Evolutionary conservation across 371 early-diverging fungal genomes (phyloP).

Genomic region (Entomophthora muscae): DNA sequence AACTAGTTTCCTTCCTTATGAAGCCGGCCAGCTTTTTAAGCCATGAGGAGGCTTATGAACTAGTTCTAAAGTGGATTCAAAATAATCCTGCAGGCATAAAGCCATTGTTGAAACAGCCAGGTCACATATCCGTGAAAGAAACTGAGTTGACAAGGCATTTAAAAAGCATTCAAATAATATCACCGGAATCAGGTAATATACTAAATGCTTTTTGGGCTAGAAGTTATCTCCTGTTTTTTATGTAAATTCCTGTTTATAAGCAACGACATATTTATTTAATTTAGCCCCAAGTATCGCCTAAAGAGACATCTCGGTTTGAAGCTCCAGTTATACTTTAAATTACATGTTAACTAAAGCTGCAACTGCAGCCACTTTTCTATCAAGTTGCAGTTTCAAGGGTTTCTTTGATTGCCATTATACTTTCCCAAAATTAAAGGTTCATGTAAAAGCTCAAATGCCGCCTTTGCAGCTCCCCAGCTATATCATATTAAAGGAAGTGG

Average conservation of each 20-base stretch:
- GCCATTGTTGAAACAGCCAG: background rate
- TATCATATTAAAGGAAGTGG: background rate
- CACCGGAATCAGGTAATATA: background rate
- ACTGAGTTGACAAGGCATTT: background rate
- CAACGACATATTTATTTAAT: too few species aligned
- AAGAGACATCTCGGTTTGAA: too few species aligned
- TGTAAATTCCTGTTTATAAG: too few species aligned
- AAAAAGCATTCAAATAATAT: background rate
- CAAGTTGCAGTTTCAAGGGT: too few species aligned
- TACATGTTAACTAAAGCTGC: too few species aligned
- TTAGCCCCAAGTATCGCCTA: too few species aligned
- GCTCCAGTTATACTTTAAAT: too few species aligned
- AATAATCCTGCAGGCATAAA: background rate
- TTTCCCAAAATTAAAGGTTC: too few species aligned
- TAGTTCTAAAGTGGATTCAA: background rate
- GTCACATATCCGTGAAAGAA: background rate
- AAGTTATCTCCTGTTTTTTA: background rate
- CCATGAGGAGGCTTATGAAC: background rate
- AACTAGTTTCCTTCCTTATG: background rate
- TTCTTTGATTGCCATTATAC: too few species aligned
- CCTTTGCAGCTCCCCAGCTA: background rate
- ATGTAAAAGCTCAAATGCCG: too few species aligned
- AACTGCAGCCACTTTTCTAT: too few species aligned
- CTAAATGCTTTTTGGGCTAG: background rate
- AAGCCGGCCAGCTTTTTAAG: background rate